Base-by-base conservation (phyloP, 257 asterid species). In the Solanum gracilifrons region DNA sequence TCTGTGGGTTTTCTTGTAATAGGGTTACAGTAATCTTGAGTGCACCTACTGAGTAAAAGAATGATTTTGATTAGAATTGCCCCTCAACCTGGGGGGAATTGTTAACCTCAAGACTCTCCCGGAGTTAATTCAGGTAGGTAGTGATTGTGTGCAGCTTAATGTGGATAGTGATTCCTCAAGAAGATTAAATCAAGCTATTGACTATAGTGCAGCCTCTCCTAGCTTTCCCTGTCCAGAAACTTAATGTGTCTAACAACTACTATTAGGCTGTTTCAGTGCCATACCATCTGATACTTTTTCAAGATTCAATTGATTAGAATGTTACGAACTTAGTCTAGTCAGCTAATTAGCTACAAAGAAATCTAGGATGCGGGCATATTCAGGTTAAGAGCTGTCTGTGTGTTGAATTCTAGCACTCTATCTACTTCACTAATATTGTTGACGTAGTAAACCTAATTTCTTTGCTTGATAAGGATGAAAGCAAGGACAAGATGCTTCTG, bases 401-500 rank as follows among this genome's bases (percentile, higher is more conserved):
- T 46, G 68, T 16, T 85, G 86, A 51, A 71, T 77, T 41, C 58
- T 88, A 37, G 86, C 73, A 74, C 31, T 73, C 66, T 39, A 48
- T 64, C 62, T 60, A 23, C 76, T 82, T 66, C 74, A 62, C 12
- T 43, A 71, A 51, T 55, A 79, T 89, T 75, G 68, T 75, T 27
- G 76, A 48, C n/a, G 62, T 31, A 83, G 64, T 89, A 86, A 90
- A 87, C 25, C 71, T 83, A 74, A 8, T 90, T 83, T 80, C 88
- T 89, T 90, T 88, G 89, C 72, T 82, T 58, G 51, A 89, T 90
- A 88, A 97, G 99, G 97, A 88, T 90, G 98, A 94, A 87, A 92
- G 89, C 88, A 94, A 92, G 84, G 98, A 96, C 87, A 95, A 93
- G 39, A 89, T 91, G 93, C 89, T 95, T 89, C 86, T 97, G 93